Evolutionary conservation across 1,284 basidiomycete genomes (phyloP).

Genomic region (Irpex sp.): DNA sequence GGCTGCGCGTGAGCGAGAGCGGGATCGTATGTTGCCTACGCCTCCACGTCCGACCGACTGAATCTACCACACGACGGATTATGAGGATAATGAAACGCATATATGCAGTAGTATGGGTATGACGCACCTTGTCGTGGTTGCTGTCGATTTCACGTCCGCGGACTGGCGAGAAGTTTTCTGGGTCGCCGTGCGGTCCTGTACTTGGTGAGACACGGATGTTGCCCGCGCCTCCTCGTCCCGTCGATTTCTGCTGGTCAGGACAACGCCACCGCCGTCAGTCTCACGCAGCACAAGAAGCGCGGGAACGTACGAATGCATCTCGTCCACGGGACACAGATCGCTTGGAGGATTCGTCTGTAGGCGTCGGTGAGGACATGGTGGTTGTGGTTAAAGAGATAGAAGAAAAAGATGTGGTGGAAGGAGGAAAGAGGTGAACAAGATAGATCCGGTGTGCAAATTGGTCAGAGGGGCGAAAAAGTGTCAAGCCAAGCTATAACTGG

Average conservation of each 20-base stretch:
- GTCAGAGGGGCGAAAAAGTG: neutral
- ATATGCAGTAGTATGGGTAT: neutral
- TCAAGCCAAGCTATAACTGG: neutral
- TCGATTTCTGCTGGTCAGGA: conserved; percentile 40
- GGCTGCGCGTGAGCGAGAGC: conserved; percentile 51
- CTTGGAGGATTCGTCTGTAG: conserved; percentile 7
- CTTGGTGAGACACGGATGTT: conserved; percentile 54
- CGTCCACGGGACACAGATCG: conserved; percentile 29
- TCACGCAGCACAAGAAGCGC: neutral
- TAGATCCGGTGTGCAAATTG: conserved; percentile 1
- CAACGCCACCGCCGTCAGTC: neutral
- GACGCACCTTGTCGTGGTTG: conserved; percentile 26
- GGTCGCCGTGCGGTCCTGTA: conserved; percentile 35
- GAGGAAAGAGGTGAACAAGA: neutral
- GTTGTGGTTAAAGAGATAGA: neutral
- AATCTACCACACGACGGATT: conserved; percentile 29
- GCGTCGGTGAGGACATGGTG: neutral
- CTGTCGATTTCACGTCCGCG: conserved; percentile 53
- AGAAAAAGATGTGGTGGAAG: neutral
- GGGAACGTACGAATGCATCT: conserved; percentile 24
- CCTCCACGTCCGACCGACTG: conserved; percentile 73
- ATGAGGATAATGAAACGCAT: neutral
- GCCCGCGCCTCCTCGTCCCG: conserved; percentile 65
- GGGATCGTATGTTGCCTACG: conserved; percentile 73
- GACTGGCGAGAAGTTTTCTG: conserved; percentile 43